Evolutionary conservation across 345 rosid genomes (phyloP).

Genomic region (Combretum micranthum): DNA sequence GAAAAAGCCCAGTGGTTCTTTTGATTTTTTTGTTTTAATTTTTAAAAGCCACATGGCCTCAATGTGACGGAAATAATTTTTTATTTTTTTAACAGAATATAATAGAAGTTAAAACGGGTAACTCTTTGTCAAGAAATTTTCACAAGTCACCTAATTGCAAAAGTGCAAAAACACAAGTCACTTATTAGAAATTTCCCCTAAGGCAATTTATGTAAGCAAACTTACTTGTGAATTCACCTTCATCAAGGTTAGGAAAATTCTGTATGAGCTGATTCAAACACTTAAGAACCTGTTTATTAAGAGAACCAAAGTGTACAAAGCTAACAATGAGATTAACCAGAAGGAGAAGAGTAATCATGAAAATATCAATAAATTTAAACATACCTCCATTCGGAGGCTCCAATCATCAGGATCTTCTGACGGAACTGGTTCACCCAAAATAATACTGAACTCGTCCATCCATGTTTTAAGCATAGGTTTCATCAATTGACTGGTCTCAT

Average conservation of each 20-base stretch:
- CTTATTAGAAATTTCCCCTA: not conserved
- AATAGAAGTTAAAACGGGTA: no score
- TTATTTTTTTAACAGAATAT: no score
- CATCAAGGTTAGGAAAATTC: constrained; percentile 65
- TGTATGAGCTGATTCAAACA: constrained; percentile 89
- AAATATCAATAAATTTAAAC: constrained; percentile 13
- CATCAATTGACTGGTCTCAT: constrained; percentile 53
- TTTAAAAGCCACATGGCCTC: no score
- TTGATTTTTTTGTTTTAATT: no score
- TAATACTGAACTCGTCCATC: constrained; percentile 63
- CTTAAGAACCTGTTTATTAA: constrained; percentile 58
- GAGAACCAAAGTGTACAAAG: not conserved
- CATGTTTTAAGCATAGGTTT: constrained; percentile 58
- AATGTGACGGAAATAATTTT: no score
- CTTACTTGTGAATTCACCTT: constrained; percentile 67
- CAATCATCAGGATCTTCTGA: constrained; percentile 94
- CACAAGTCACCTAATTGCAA: no score
- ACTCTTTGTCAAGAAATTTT: no score
- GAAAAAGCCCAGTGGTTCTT: no score
- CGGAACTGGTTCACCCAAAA: constrained; percentile 64
- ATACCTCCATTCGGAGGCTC: constrained; percentile 90
- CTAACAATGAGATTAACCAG: not conserved
- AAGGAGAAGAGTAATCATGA: not conserved
- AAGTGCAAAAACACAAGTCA: constrained; percentile 1
- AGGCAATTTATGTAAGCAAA: constrained; percentile 5